phyloP scores from a whole-genome alignment of 129 eudicot species.

The Flaveria linearis region DNA sequence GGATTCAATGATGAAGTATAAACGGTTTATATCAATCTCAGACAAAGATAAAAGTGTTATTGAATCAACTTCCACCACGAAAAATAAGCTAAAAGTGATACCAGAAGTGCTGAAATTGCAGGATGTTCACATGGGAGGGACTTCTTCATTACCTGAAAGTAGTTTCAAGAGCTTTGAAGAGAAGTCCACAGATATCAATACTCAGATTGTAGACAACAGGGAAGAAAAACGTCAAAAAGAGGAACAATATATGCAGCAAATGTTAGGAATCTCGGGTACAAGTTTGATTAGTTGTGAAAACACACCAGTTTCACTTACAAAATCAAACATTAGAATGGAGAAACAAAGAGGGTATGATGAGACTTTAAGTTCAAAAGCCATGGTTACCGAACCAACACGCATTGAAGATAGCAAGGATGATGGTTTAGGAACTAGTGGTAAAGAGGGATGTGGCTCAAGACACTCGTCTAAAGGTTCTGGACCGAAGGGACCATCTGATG shows the following conservation, averaged over 20 bases:
- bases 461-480: slow-evolving; percentile 46
- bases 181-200: no score
- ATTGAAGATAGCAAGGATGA: slow-evolving; percentile 15
- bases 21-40: slow-evolving; percentile 31
- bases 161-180: no score
- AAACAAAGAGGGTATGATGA: slow-evolving; percentile 29
- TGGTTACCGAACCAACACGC: slow-evolving; percentile 3
- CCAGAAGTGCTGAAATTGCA: slow-evolving; percentile 32
- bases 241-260: no score
- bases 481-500: slow-evolving; percentile 70
- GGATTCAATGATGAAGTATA: slow-evolving; percentile 49
- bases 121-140: not conserved
- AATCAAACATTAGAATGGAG: slow-evolving; percentile 29
- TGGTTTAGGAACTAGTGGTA: not conserved
- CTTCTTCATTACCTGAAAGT: no score
- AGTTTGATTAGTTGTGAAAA: slow-evolving; percentile 16
- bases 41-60: slow-evolving; percentile 27
- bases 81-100: not conserved
- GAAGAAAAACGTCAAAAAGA: no score
- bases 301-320: slow-evolving; percentile 28
- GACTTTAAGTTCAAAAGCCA: slow-evolving; percentile 26
- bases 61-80: slow-evolving; percentile 20
- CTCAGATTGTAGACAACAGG: no score
- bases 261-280: no score
- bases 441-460: slow-evolving; percentile 36